phyloP scores from a whole-genome alignment of 129 eudicot species.

The Pittosporum tobira region DNA sequence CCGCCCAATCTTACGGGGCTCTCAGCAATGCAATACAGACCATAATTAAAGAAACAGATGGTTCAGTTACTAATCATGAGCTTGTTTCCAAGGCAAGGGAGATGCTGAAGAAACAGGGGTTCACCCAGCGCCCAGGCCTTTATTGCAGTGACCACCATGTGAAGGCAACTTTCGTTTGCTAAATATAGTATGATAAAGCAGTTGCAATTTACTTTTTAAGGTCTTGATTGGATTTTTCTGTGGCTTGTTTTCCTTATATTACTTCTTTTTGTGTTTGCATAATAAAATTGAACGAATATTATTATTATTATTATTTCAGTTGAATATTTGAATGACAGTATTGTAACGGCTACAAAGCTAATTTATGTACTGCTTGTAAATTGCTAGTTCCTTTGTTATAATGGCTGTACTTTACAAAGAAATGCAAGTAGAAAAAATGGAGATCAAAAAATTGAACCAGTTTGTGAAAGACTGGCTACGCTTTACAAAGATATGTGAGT shows the following conservation, averaged over 20 bases:
- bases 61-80: conserved; percentile 40
- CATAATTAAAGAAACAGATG: conserved; percentile 49
- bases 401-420: conserved; percentile 8
- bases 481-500: conserved; percentile 8
- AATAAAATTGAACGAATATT: not conserved
- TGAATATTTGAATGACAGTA: too few relatives aligned
- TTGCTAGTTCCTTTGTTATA: not conserved
- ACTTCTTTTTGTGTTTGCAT: not conserved
- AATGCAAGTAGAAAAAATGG: conserved; percentile 20
- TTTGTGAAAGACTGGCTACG: conserved; percentile 10
- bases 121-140: conserved; percentile 82
- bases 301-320: too few relatives aligned
- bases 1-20: conserved; percentile 77
- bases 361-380: not conserved
- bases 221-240: not conserved
- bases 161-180: conserved; percentile 52
- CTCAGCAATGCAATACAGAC: conserved; percentile 85
- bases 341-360: too few relatives aligned
- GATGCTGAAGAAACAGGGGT: conserved; percentile 75
- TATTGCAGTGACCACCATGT: conserved; percentile 64
- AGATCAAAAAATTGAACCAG: conserved; percentile 14
- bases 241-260: not conserved
- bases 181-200: conserved; percentile 1
- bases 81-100: conserved; percentile 66
- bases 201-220: not conserved